These are phyloP conservation scores for Diaporthe ilicicola DNA, from an alignment of 2,329 filamentous ascomycete genomes.

Conservation along the genomic window DNA sequence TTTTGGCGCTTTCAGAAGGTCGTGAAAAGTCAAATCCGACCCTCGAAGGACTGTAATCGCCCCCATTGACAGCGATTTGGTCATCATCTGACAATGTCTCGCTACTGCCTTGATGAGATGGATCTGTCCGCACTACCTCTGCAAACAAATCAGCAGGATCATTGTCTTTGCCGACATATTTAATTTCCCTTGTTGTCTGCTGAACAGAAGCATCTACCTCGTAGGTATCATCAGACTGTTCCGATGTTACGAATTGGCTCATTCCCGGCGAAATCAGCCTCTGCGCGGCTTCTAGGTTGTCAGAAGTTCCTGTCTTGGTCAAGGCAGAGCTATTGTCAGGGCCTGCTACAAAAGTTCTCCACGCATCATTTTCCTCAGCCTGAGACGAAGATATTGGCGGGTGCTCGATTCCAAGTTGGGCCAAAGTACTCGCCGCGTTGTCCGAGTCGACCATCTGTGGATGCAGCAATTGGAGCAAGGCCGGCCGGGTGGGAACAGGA, in stretches of 20 bases:
- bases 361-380: constrained; percentile 38
- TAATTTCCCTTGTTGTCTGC: neutral
- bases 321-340: constrained; percentile 26
- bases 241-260: constrained; percentile 17
- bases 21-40: neutral
- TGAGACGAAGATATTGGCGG: constrained; percentile 36
- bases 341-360: constrained; percentile 37
- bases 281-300: neutral
- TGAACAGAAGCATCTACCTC: neutral
- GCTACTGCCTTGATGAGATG: neutral
- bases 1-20: neutral
- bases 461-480: constrained; percentile 15
- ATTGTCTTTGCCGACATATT: neutral
- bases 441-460: constrained; percentile 32
- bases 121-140: neutral
- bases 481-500: constrained; percentile 36
- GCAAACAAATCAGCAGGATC: neutral
- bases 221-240: neutral
- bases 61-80: neutral
- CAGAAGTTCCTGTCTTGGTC: neutral
- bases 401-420: constrained; percentile 36
- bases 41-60: neutral
- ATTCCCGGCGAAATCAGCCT: constrained; percentile 25
- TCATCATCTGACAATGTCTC: neutral
- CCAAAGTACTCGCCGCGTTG: constrained; percentile 37